Evolutionary conservation across 495 filamentous ascomycete genomes (phyloP), one percentile per base, ranked within the genome.

Genomic region (Daldinia grandis): DNA sequence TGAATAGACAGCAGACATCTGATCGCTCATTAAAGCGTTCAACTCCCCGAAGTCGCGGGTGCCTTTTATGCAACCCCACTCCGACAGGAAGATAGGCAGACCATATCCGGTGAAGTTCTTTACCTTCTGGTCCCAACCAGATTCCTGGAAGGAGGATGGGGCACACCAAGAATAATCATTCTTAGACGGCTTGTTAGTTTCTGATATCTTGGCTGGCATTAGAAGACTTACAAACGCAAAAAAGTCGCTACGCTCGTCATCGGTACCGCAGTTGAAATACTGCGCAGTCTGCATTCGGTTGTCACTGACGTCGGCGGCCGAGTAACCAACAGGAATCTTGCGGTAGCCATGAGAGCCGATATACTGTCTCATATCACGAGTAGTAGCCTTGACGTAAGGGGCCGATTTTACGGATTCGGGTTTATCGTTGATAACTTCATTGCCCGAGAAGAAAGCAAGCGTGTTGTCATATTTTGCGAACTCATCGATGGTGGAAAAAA

Each of bases 141-240:
- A 92, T 54, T 78, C 85, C 25, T 76, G 75, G 82, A 92, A 97
- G 58, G 91, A 87, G 21, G 93, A 92, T 1, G 75, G 75, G 72
- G 93, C 91, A 76, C 95, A 98, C 95, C 95, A 98, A 51, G 94
- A 97, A 83, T 98, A 98, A 81, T 97, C 95, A 81, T 98, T 98
- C 80, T 83, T 21, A 33, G 19, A n/a, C 49, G 17, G 30, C 5
- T 47, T 12, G 44, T 76, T 58, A 75, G 68, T 24, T n/a, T 35
- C 10, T 10, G 27, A 3, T 3, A 24, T 4, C 21, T 6, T 27
- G 7, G 24, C 50, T 55, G 55, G 37, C 10, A 44, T 7, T 15
- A 14, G 14, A 25, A 28, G 44, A 80, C 81, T 73, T 67, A 84
- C 81, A 84, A 97, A 97, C 55, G 93, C 94, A 79, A 97, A 98